phyloP scores from a whole-genome alignment of 2,329 filamentous ascomycete genomes.

The Cercospora nicotianae region DNA sequence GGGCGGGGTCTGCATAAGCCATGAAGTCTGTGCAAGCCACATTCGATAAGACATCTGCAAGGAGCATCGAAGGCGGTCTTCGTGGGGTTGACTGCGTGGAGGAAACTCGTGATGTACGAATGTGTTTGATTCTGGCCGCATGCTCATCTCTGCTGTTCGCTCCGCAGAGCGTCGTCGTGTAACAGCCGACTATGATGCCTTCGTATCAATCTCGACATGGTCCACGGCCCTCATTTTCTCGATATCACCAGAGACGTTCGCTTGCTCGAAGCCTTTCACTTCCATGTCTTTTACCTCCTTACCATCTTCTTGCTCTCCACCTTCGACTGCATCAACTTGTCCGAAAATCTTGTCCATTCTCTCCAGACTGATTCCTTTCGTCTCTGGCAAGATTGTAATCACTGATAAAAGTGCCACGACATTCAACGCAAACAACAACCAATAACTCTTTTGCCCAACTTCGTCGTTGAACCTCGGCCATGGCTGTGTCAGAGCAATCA shows the following conservation, averaged over 20 bases:
- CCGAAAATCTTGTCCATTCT: constrained; percentile 35
- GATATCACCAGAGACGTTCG: constrained; percentile 3
- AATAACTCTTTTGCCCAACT: neutral
- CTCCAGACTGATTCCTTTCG: constrained; percentile 50
- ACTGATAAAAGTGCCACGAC: neutral
- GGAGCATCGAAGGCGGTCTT: neutral
- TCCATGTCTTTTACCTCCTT: constrained; percentile 19
- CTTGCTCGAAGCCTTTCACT: constrained; percentile 1
- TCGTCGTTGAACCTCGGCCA: neutral
- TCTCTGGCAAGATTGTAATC: constrained; percentile 16
- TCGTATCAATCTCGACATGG: constrained; percentile 15
- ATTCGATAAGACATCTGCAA: neutral
- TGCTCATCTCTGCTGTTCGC: neutral
- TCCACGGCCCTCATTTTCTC: constrained; percentile 19
- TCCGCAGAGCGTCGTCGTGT: neutral
- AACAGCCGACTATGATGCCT: neutral
- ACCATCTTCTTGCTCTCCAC: constrained; percentile 36
- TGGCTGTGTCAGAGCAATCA: neutral
- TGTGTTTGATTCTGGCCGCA: neutral
- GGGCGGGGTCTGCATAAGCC: constrained; percentile 1
- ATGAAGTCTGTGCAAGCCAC: neutral
- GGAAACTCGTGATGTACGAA: neutral
- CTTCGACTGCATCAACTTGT: constrained; percentile 42
- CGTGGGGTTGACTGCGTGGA: neutral
- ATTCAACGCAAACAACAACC: neutral